Evolutionary conservation across 2,329 filamentous ascomycete genomes (phyloP).

Genomic region (Cordyceps militaris): DNA sequence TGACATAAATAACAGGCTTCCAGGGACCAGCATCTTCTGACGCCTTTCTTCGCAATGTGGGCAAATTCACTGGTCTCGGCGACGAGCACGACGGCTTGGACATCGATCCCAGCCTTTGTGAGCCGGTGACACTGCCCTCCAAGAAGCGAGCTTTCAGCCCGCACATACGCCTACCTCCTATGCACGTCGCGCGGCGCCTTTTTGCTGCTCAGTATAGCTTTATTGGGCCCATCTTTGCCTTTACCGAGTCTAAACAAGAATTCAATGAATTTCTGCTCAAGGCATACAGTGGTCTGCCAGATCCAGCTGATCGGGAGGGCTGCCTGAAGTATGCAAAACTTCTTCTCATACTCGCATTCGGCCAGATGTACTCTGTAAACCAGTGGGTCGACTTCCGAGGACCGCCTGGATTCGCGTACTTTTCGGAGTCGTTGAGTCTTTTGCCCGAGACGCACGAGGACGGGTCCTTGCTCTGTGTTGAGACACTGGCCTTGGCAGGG

Average conservation of each 20-base stretch:
- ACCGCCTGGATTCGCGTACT: slow-evolving; percentile 49
- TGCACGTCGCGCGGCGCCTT: slow-evolving; percentile 42
- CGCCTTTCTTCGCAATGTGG: slow-evolving; percentile 30
- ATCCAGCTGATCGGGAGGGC: slow-evolving; percentile 36
- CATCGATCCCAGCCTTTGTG: slow-evolving; percentile 26
- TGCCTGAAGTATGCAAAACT: slow-evolving; percentile 46
- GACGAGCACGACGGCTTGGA: slow-evolving; percentile 27
- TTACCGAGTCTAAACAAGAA: slow-evolving; percentile 35
- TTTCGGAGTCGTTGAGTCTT: slow-evolving; percentile 42
- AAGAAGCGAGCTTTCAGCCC: slow-evolving; percentile 20
- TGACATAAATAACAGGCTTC: slow-evolving; percentile 21
- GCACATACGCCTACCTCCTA: slow-evolving; percentile 36
- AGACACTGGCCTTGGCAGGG: slow-evolving; percentile 46
- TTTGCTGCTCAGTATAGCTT: slow-evolving; percentile 48
- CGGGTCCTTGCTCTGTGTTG: slow-evolving; percentile 46
- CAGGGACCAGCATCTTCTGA: slow-evolving; percentile 33
- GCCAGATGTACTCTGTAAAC: slow-evolving; percentile 51
- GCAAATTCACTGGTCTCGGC: slow-evolving; percentile 27
- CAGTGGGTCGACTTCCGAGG: slow-evolving; percentile 45
- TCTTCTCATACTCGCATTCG: slow-evolving; percentile 46
- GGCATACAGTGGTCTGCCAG: slow-evolving; percentile 36
- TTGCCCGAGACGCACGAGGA: slow-evolving; percentile 50
- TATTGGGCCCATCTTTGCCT: slow-evolving; percentile 51
- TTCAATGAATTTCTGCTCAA: slow-evolving; percentile 39
- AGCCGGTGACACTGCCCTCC: slow-evolving; percentile 28